Evolutionary conservation across 2,329 filamentous ascomycete genomes (phyloP), one percentile per base, ranked within the genome.

Genomic region (Fusarium tupiense): DNA sequence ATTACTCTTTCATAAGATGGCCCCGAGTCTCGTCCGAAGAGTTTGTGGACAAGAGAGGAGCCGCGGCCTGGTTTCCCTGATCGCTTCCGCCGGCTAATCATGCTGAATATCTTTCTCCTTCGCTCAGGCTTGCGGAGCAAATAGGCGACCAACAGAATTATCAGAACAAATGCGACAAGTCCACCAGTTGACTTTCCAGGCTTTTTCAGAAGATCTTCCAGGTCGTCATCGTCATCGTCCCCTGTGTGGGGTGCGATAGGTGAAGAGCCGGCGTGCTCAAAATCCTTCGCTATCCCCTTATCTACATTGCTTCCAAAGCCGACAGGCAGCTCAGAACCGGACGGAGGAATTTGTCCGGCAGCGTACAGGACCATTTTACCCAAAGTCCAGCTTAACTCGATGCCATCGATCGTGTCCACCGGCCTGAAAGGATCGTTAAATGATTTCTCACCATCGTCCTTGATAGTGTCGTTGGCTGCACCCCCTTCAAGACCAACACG

Each of bases 341-440:
- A 83, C 0, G 94, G 89, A 3, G 93, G 92, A 11, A 99, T 88
- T 81, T 98, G 94, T 8, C 94, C 96, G 2, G 96, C 92, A 9
- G 96, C 96, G 77, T 98, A 98, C 9, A 99, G 89, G 12, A 99
- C 90, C 89, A 98, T 98, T 81, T 98, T 98, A 3, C 96, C 96
- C 10, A 99, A 85, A 0, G 96, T 98, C 96, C 96, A 99, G 85
- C 94, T 97, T 24, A 99, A 92, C 85, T 99, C 97, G 12, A 95
- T 92, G 24, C 92, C 93, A 76, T 95, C 91, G 75, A 99, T 95
- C 82, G 96, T 96, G 82, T 99, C 91, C 37, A 98, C 93, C 1
- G 96, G 94, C 81, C 96, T 94, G 84, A 99, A 99, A 0, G 96
- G 90, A 76, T 96, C 92, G 9, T 94, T 82, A 77, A 94, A 96